Conservation (phyloP, 2,329 filamentous ascomycete genomes). For the Ophiocordyceps camponoti-leonardi region DNA sequence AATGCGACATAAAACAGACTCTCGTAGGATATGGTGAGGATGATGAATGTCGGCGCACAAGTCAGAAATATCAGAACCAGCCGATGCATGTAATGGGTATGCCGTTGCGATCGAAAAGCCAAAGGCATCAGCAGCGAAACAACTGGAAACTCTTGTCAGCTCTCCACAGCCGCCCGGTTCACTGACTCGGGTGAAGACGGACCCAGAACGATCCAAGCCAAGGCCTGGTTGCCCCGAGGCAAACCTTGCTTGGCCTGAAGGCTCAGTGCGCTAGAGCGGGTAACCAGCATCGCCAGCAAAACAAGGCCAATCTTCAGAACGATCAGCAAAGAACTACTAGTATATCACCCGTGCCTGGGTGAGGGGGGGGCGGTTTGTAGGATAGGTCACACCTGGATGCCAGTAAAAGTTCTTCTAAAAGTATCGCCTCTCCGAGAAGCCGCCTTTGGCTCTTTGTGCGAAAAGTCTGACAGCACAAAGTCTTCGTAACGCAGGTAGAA, state of each 20-base stretch:
- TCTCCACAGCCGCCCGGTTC: background rate
- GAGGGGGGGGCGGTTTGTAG: background rate
- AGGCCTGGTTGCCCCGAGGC: conserved; percentile 70
- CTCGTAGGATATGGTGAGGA: conserved; percentile 94
- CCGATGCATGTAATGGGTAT: conserved; percentile 78
- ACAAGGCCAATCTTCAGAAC: conserved; percentile 50
- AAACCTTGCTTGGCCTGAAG: conserved; percentile 73
- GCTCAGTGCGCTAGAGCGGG: conserved; percentile 68
- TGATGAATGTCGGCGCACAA: conserved; percentile 85
- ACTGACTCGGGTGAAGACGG: conserved; percentile 13
- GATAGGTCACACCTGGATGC: conserved; percentile 35
- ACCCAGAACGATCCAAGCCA: conserved; percentile 71
- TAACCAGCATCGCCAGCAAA: conserved; percentile 67
- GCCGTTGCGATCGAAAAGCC: conserved; percentile 63
- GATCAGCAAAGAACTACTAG: conserved; percentile 3
- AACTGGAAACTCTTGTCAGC: conserved; percentile 24
- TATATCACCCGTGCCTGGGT: background rate
- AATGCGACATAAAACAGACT: conserved; percentile 91
- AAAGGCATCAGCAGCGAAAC: conserved; percentile 64
- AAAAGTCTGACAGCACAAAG: conserved; percentile 28
- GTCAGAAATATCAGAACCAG: conserved; percentile 80
- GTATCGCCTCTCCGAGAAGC: conserved; percentile 14
- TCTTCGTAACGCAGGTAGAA: conserved; percentile 71
- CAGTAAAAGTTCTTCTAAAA: conserved; percentile 42
- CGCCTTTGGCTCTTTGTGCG: conserved; percentile 6